Conservation (phyloP, 805 yeast species). For the Metschnikowia vanudenii region DNA sequence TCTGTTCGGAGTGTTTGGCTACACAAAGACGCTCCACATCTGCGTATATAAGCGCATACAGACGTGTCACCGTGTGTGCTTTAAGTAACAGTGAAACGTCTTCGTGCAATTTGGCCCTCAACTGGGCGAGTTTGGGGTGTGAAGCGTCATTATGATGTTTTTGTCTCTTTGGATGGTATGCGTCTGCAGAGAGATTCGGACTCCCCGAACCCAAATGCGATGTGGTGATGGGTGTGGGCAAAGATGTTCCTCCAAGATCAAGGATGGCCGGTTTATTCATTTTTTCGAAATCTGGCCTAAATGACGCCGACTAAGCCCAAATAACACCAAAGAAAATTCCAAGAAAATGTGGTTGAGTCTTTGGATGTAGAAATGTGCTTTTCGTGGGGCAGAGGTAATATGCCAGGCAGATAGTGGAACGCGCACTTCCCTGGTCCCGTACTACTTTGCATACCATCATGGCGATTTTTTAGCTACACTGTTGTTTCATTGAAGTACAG, state of each 20-base stretch:
- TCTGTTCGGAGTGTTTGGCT: slow-evolving; percentile 33
- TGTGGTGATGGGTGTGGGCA: neutral
- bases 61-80: neutral
- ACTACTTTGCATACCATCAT: too few relatives aligned
- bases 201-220: slow-evolving; percentile 17
- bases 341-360: neutral
- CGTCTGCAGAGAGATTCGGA: neutral
- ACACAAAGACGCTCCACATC: slow-evolving; percentile 34
- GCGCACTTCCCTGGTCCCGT: too few relatives aligned
- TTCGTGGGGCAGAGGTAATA: neutral
- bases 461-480: too few relatives aligned
- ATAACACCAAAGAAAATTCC: neutral
- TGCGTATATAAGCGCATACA: slow-evolving; percentile 18
- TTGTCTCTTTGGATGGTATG: slow-evolving; percentile 8
- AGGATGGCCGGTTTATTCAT: slow-evolving; percentile 7
- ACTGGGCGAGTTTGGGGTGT: slow-evolving; percentile 1
- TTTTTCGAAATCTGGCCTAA: too few relatives aligned
- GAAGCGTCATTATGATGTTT: slow-evolving; percentile 7
- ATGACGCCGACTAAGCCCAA: neutral
- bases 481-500: too few relatives aligned
- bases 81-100: slow-evolving; percentile 3
- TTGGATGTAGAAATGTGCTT: neutral
- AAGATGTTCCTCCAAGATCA: slow-evolving; percentile 7
- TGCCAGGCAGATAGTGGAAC: neutral
- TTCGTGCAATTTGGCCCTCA: slow-evolving; percentile 1